Base-by-base conservation (phyloP, 2,329 filamentous ascomycete genomes). In the Raffaelea albimanens region DNA sequence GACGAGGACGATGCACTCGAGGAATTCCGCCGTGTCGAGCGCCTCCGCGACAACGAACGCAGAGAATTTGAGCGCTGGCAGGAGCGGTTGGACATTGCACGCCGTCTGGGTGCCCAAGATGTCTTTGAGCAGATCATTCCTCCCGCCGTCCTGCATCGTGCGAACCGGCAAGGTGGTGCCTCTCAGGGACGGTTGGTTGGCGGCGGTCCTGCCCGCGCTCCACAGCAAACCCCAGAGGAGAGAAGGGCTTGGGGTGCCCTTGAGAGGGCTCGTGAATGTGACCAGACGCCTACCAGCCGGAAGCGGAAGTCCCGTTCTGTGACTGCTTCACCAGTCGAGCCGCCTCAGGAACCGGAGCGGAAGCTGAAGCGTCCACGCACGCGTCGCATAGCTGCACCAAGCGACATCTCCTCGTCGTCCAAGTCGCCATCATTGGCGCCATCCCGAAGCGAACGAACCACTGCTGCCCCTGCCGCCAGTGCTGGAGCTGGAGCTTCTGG, bases 301-400 rank as follows among this genome's bases (percentile, higher is more conserved):
- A 89, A 95, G 67, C 80, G 89, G 45, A 93, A 88, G 60, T 69
- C 73, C 8, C 71, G 74, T 36, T 94, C 88, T 3, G 70, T 76
- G 2, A 85, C 83, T 13, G 76, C 77, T 11, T 90, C 87, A 7
- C 85, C 85, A 2, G 71, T 71, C 5, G 85, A 88, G 55, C 72
- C 78, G 3, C 70, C 74, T 25, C 78, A 80, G 45, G 78, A 91
- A 56, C 85, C 85, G 0, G 83, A 93, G 62, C 80, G 90, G 44
- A 90, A 87, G 63, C 69, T 95, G 41, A 96, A 96, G 67, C 83
- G 90, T 16, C 90, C 90, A 25, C 80, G 90, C 50, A 93, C 87
- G 19, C 78, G 86, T 55, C 75, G 86, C 44, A 70, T 83, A 44
- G 73, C 68, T 8, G 66, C 70, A 33, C 66, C 70, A 22, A 65